A percentile compares a stretch with the other conserved stretches of the same genome.
Conservation (phyloP, 2,329 filamentous ascomycete species). For the Meredithiella fracta region DNA sequence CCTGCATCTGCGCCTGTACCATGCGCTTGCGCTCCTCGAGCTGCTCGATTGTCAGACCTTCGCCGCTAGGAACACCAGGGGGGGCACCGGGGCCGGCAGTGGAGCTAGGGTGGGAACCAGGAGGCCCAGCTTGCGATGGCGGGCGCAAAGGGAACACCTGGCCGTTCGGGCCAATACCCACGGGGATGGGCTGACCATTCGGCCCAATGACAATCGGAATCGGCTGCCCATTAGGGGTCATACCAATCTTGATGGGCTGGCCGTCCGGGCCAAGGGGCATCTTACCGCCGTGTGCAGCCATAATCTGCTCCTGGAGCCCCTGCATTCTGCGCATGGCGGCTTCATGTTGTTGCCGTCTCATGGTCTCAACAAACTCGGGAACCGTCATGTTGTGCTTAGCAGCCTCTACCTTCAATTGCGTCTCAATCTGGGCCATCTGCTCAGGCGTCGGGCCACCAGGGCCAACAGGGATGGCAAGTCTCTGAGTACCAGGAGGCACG, state of each 20-base stretch:
- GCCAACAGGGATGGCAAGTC: conserved; percentile 19
- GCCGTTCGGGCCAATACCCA: conserved; percentile 12
- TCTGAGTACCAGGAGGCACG: neutral
- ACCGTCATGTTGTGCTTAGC: conserved; percentile 71
- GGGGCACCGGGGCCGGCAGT: neutral
- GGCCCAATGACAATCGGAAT: conserved; percentile 10
- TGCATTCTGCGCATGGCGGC: conserved; percentile 28
- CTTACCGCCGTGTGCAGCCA: conserved; percentile 2
- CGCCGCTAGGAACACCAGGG: neutral
- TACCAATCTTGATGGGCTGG: conserved; percentile 9
- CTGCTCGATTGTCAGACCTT: neutral
- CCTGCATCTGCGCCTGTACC: conserved; percentile 2
- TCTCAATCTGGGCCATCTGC: conserved; percentile 72
- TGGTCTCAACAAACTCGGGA: conserved; percentile 62
- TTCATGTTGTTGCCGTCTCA: conserved; percentile 39
- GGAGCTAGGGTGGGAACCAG: neutral
- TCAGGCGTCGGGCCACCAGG: conserved; percentile 51
- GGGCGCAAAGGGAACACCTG: conserved; percentile 7
- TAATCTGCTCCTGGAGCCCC: conserved; percentile 11
- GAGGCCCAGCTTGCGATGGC: conserved; percentile 4
- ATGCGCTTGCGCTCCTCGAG: conserved; percentile 5
- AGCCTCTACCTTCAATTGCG: conserved; percentile 67
- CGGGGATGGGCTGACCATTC: conserved; percentile 12
- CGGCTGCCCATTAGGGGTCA: conserved; percentile 8
- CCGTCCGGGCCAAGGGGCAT: conserved; percentile 4